phyloP scores from a whole-genome alignment of 352 stramenopile genomes.

The Lagenidium giganteum region DNA sequence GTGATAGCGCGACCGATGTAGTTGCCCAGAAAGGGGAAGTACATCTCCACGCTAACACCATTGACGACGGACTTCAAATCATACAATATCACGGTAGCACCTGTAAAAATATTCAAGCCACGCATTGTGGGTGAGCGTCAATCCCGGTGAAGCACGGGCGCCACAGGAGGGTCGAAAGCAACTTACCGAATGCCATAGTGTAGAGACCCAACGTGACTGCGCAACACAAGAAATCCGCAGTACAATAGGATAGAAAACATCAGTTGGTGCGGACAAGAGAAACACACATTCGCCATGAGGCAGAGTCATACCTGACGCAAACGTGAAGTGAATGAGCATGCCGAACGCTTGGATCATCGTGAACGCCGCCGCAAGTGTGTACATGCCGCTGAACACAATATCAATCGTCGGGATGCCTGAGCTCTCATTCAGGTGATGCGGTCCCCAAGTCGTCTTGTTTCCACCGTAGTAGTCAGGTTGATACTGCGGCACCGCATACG shows the following conservation, averaged over 20 bases:
- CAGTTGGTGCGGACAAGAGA: background rate
- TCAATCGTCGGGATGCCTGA: slow-evolving; percentile 55
- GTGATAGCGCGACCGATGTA: slow-evolving; percentile 79
- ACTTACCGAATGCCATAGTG: slow-evolving; percentile 79
- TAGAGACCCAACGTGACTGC: slow-evolving; percentile 72
- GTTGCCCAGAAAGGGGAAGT: slow-evolving; percentile 84
- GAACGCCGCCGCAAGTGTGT: slow-evolving; percentile 75
- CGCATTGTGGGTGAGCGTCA: too few species aligned
- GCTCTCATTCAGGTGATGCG: slow-evolving; percentile 30
- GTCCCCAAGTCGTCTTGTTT: slow-evolving; percentile 35
- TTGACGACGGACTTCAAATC: slow-evolving; percentile 84
- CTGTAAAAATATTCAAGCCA: slow-evolving; percentile 14
- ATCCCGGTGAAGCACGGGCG: background rate
- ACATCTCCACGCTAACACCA: slow-evolving; percentile 76
- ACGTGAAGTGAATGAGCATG: slow-evolving; percentile 75
- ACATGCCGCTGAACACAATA: slow-evolving; percentile 82
- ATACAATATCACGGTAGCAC: slow-evolving; percentile 71
- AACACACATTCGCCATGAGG: background rate
- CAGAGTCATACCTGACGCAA: slow-evolving; percentile 34
- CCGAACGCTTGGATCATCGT: slow-evolving; percentile 82
- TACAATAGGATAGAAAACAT: too few species aligned
- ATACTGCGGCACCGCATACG: slow-evolving; percentile 79
- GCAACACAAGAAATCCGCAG: slow-evolving; percentile 8
- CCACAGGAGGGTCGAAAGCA: background rate
- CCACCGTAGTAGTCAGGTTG: slow-evolving; percentile 50